Evolutionary conservation across 495 filamentous ascomycete genomes (phyloP).

Genomic region (Aspergillus heteromorphus): DNA sequence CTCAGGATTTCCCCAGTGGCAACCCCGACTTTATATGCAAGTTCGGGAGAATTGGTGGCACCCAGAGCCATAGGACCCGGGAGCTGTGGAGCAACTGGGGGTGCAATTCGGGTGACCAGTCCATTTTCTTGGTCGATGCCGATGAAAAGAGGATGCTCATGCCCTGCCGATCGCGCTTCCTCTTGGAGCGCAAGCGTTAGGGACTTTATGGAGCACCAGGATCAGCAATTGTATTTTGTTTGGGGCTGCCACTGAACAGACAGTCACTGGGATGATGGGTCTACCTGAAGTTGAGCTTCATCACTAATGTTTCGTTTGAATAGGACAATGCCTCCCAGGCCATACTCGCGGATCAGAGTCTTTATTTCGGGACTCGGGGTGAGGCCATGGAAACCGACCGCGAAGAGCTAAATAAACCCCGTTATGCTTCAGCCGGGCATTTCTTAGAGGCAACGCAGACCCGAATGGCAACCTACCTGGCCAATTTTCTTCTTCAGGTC

Average conservation of each 20-base stretch:
- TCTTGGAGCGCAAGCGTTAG: conserved; percentile 34
- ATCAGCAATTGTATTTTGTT: background rate
- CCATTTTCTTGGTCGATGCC: conserved; percentile 45
- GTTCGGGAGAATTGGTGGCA: conserved; percentile 32
- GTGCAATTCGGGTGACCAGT: conserved; percentile 37
- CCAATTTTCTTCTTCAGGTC: conserved; percentile 31
- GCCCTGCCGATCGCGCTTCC: conserved; percentile 34
- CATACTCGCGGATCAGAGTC: conserved; percentile 41
- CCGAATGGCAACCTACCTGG: conserved; percentile 19
- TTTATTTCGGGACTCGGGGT: conserved; percentile 43
- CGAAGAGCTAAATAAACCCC: conserved; percentile 39
- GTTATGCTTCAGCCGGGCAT: conserved; percentile 1
- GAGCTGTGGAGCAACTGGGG: conserved; percentile 38
- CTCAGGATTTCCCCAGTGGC: conserved; percentile 31
- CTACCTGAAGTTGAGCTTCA: conserved; percentile 37
- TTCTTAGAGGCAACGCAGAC: background rate
- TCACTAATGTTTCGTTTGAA: conserved; percentile 42
- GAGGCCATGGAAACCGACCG: conserved; percentile 44
- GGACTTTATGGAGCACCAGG: conserved; percentile 15
- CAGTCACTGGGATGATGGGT: background rate
- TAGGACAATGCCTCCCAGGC: conserved; percentile 42
- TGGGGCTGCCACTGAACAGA: background rate
- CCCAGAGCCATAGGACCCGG: conserved; percentile 40
- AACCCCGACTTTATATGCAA: conserved; percentile 33
- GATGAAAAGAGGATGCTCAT: conserved; percentile 38